A percentile compares a stretch with the other conserved stretches of the same genome.
Conservation (phyloP, 345 rosid genomes). For the Euphorbia lathyris region DNA sequence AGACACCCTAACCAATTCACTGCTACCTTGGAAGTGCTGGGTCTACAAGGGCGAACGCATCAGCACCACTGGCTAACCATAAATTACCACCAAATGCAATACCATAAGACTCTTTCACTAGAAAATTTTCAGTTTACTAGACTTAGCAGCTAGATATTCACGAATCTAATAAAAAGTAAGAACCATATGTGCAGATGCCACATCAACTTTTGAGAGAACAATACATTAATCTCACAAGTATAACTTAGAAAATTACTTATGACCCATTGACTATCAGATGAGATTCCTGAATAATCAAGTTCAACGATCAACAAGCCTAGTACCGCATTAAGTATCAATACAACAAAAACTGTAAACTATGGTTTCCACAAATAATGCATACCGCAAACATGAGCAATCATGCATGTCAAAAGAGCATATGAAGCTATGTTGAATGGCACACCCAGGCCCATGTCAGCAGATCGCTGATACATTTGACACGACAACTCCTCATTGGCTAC, state of each 20-base stretch:
- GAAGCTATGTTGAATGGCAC: slow-evolving; percentile 98
- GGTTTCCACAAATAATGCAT: slow-evolving; percentile 16
- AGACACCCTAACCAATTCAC: background rate
- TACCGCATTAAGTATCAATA: background rate
- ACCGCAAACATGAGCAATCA: slow-evolving; percentile 97
- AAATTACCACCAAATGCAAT: slow-evolving; percentile 3
- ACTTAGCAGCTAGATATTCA: background rate
- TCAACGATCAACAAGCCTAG: background rate
- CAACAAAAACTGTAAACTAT: background rate
- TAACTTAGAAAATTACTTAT: background rate
- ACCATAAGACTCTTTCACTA: background rate
- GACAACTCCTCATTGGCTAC: slow-evolving; percentile 90
- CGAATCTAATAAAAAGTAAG: background rate
- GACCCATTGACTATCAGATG: background rate
- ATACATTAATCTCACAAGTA: background rate
- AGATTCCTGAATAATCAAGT: background rate
- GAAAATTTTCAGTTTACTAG: background rate
- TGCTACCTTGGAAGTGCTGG: background rate
- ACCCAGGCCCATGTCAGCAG: slow-evolving; percentile 96
- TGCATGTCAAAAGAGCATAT: slow-evolving; percentile 83
- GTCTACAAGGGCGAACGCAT: background rate
- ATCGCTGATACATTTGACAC: slow-evolving; percentile 97
- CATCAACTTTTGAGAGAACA: background rate
- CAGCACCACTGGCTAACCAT: background rate
- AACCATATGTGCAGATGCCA: background rate